These are phyloP conservation scores for Phascolomyces articulosus DNA, from an alignment of 371 early-diverging fungal genomes.

Conservation along the genomic window DNA sequence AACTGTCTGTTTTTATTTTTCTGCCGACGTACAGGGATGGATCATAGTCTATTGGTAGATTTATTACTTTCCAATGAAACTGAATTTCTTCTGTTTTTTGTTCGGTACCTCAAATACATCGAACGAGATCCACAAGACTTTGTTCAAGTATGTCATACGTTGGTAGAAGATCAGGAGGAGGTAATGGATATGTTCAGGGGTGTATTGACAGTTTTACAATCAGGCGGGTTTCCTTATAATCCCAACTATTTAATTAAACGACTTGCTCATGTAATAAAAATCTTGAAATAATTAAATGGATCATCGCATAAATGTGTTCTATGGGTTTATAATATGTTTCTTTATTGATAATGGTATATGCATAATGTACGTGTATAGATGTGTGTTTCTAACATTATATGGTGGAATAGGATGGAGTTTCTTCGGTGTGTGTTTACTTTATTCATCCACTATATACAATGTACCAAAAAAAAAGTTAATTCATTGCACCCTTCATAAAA, in stretches of 20 bases:
- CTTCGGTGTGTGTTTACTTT: too few relatives aligned
- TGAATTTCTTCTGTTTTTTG: slow-evolving; percentile 18
- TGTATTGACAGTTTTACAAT: slow-evolving; percentile 3
- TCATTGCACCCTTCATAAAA: too few relatives aligned
- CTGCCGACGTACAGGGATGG: slow-evolving; percentile 18
- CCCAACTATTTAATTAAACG: slow-evolving; percentile 16
- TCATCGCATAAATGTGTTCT: neutral
- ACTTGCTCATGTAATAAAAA: neutral
- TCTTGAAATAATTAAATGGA: neutral
- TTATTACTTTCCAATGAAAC: slow-evolving; percentile 23
- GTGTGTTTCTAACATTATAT: too few relatives aligned
- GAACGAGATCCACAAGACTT: slow-evolving; percentile 11
- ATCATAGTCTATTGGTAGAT: slow-evolving; percentile 19
- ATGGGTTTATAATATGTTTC: neutral
- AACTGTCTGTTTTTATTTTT: slow-evolving; percentile 22
- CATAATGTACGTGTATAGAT: too few relatives aligned
- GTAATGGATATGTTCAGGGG: slow-evolving; percentile 6
- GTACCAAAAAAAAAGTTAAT: too few relatives aligned
- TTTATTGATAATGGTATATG: too few relatives aligned
- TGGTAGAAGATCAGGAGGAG: slow-evolving; percentile 1
- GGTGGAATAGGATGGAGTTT: too few relatives aligned
- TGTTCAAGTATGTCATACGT: neutral
- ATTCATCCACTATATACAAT: too few relatives aligned
- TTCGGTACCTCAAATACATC: slow-evolving; percentile 19
- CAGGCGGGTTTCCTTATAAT: slow-evolving; percentile 24